Conservation (phyloP, 2,329 filamentous ascomycete genomes). For the Talaromyces sp. region DNA sequence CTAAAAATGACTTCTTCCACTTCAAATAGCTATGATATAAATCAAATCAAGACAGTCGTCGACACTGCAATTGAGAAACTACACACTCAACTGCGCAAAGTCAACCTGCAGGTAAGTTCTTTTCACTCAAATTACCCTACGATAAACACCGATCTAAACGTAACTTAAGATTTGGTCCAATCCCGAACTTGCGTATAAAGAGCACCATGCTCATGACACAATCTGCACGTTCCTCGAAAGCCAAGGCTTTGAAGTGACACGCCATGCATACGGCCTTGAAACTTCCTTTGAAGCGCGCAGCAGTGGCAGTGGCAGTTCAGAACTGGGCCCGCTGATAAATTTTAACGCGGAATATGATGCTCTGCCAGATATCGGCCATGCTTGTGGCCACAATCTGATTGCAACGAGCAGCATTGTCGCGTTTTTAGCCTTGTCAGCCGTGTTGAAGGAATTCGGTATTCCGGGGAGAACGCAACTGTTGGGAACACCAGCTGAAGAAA, state of each 20-base stretch:
- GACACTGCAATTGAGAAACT: neutral
- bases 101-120: neutral
- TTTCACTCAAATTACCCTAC: neutral
- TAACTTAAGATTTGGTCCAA: conserved; percentile 14
- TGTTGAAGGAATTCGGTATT: conserved; percentile 8
- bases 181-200: conserved; percentile 16
- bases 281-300: conserved; percentile 8
- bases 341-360: conserved; percentile 21
- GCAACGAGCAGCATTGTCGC: conserved; percentile 11
- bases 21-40: neutral
- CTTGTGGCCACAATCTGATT: conserved; percentile 19
- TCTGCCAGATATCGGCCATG: conserved; percentile 14
- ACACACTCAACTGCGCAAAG: neutral
- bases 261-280: conserved; percentile 13
- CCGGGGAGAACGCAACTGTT: conserved; percentile 19
- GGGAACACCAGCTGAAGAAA: conserved; percentile 24
- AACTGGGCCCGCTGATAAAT: conserved; percentile 9
- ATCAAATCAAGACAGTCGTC: conserved; percentile 1
- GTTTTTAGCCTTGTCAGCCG: conserved; percentile 9
- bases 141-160: neutral
- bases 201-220: conserved; percentile 14
- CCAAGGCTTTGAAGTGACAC: conserved; percentile 9
- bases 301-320: neutral
- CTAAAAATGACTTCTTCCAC: conserved; percentile 1
- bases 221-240: conserved; percentile 14